Evolutionary conservation across 768 basidiomycete species (phyloP).

Genomic region (Cubamyces sp.): DNA sequence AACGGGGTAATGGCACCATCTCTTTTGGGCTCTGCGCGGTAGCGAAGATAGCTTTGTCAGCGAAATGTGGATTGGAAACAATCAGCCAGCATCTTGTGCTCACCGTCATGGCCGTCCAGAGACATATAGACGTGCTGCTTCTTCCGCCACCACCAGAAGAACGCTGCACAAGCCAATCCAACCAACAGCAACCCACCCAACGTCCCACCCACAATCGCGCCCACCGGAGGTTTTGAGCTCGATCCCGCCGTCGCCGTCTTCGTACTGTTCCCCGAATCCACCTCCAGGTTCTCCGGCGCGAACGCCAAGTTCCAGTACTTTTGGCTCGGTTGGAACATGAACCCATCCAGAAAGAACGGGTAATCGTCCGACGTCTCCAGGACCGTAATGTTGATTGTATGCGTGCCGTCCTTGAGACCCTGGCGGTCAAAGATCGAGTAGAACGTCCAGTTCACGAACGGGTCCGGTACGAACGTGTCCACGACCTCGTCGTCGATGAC

Average conservation of each 20-base stretch:
- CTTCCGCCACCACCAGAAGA: constrained; percentile 18
- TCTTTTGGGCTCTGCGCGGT: neutral
- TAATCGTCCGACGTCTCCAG: neutral
- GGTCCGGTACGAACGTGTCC: neutral
- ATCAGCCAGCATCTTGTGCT: neutral
- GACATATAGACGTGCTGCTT: constrained; percentile 1
- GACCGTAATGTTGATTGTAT: constrained; percentile 8
- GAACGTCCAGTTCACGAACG: constrained; percentile 6
- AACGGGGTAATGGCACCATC: neutral
- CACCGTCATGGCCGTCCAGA: neutral
- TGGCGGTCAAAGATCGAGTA: constrained; percentile 1
- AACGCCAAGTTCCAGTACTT: constrained; percentile 6
- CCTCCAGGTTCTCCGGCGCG: neutral
- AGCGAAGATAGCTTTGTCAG: neutral
- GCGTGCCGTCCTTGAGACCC: constrained; percentile 5
- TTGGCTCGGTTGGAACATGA: constrained; percentile 10
- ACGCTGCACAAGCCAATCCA: neutral
- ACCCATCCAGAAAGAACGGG: neutral
- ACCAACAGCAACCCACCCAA: constrained; percentile 12
- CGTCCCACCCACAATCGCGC: constrained; percentile 23
- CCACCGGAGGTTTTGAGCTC: constrained; percentile 1
- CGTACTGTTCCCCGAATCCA: neutral
- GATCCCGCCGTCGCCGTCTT: neutral
- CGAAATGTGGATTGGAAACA: too few relatives aligned
- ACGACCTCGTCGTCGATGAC: neutral